Conservation (phyloP, 345 rosid genomes). For the Aquilaria malaccensis region DNA sequence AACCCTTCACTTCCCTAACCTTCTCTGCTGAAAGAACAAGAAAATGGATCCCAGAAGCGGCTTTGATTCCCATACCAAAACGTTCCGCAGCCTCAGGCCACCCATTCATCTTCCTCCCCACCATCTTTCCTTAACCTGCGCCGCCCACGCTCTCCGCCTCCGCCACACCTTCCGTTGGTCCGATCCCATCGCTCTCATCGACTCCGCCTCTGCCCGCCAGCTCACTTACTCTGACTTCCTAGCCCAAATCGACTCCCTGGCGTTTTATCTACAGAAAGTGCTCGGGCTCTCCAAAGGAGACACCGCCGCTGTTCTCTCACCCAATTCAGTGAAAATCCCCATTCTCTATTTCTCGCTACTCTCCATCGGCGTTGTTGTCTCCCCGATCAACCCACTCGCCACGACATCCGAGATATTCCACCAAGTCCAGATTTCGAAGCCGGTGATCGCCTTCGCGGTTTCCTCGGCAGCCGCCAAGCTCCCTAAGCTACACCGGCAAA, state of each 20-base stretch:
- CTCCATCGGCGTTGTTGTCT: slow-evolving; percentile 22
- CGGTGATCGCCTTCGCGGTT: slow-evolving; percentile 24
- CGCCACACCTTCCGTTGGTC: slow-evolving; percentile 6
- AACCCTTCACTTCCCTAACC: neutral
- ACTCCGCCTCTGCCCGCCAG: slow-evolving; percentile 1
- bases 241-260: neutral
- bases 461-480: slow-evolving; percentile 19
- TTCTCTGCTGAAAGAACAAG: neutral
- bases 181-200: slow-evolving; percentile 1
- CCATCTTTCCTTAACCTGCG: neutral
- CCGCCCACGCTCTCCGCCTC: slow-evolving; percentile 11
- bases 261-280: neutral
- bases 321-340: slow-evolving; percentile 17
- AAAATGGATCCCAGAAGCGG: neutral
- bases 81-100: slow-evolving; percentile 14
- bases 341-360: slow-evolving; percentile 25
- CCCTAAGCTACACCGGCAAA: slow-evolving; percentile 6
- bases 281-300: slow-evolving; percentile 17
- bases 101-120: slow-evolving; percentile 10
- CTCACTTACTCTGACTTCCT: slow-evolving; percentile 2
- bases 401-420: slow-evolving; percentile 15
- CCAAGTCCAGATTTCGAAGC: slow-evolving; percentile 14
- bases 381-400: slow-evolving; percentile 24
- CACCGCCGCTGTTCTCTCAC: slow-evolving; percentile 18
- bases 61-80: slow-evolving; percentile 1